Conservation (phyloP, 2,329 filamentous ascomycete genomes). For the Apiospora marii region DNA sequence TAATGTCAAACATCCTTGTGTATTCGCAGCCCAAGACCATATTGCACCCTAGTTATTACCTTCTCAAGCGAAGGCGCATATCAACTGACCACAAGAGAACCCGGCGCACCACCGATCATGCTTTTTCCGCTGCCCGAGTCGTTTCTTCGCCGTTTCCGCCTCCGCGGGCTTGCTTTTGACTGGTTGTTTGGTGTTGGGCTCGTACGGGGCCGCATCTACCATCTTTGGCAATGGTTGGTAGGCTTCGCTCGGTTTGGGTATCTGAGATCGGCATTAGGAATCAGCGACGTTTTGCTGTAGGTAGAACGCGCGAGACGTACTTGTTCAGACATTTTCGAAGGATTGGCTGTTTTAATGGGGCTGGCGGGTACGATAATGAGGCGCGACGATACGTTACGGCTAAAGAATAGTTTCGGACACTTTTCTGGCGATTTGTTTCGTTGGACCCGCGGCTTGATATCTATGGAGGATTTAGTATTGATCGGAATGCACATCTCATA, state of each 20-base stretch:
- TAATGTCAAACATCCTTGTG: no score
- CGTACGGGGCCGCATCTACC: neutral
- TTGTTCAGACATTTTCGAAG: neutral
- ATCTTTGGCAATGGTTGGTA: neutral
- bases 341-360: neutral
- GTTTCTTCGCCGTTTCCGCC: neutral
- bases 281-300: neutral
- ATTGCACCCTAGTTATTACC: no score
- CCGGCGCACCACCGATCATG: neutral
- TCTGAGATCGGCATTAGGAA: neutral
- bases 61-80: no score
- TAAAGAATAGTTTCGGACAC: neutral
- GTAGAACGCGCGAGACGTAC: neutral
- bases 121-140: neutral
- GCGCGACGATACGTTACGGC: no score
- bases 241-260: neutral
- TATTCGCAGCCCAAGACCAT: no score
- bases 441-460: neutral
- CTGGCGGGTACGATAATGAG: neutral
- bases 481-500: neutral
- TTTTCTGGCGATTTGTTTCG: neutral
- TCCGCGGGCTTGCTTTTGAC: neutral
- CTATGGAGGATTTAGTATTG: neutral
- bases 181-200: neutral
- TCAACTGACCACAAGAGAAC: neutral